Evolutionary conservation across 768 basidiomycete genomes (phyloP).

Genomic region (Fomitopsis serialis): DNA sequence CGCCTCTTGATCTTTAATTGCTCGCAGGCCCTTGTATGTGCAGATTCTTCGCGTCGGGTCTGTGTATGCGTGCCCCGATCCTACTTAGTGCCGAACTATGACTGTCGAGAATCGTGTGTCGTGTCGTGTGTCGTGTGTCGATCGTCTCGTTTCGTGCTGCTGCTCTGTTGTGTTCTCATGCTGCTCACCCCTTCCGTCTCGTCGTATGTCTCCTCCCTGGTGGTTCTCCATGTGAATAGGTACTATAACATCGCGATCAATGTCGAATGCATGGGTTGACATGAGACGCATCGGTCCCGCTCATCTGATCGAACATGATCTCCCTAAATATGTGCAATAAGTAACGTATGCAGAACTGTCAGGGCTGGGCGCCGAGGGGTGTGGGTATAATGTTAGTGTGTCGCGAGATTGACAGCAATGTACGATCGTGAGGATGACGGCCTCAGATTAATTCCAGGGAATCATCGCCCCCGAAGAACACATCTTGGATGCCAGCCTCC

Average conservation of each 20-base stretch:
- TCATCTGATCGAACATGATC: no score
- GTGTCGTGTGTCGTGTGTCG: background rate
- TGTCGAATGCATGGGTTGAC: background rate
- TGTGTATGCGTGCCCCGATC: background rate
- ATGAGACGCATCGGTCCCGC: background rate
- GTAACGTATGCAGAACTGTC: no score
- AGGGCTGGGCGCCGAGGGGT: background rate
- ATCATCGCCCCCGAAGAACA: conserved; percentile 8
- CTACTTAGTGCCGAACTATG: no score
- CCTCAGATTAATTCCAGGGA: conserved; percentile 8
- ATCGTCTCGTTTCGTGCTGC: background rate
- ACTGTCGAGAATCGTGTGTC: no score
- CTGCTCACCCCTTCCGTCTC: background rate
- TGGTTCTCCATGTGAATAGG: background rate
- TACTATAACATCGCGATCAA: background rate
- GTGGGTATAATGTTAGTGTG: background rate
- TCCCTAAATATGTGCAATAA: no score
- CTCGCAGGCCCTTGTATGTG: background rate
- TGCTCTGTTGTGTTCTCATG: background rate
- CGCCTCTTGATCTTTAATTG: conserved; percentile 3
- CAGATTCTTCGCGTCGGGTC: background rate
- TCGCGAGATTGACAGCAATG: background rate
- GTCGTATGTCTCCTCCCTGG: background rate
- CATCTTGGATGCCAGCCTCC: background rate
- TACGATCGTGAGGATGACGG: background rate